Percentiles rank a stretch among this genome's conserved stretches.
Evolutionary conservation across 768 basidiomycete genomes (phyloP).

Genomic region (Collybiopsis luxurians): DNA sequence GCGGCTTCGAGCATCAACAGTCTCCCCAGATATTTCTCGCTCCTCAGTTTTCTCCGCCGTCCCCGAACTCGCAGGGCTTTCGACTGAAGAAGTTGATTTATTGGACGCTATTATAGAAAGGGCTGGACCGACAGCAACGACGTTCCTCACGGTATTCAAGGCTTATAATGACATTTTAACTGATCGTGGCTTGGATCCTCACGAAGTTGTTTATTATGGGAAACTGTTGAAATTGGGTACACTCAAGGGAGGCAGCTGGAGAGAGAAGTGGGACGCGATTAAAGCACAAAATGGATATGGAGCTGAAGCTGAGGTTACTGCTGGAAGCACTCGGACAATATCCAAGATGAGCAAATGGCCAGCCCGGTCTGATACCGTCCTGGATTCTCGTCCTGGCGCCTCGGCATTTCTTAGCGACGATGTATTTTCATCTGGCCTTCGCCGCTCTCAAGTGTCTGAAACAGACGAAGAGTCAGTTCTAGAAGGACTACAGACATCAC

Average conservation of each 20-base stretch:
- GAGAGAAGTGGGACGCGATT: conserved; percentile 74
- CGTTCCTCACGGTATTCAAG: conserved; percentile 79
- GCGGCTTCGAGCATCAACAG: conserved; percentile 12
- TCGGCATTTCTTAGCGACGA: conserved; percentile 19
- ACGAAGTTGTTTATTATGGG: conserved; percentile 79
- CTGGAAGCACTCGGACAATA: not conserved
- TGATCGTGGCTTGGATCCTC: conserved; percentile 72
- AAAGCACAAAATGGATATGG: conserved; percentile 52
- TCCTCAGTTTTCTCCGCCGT: conserved; percentile 34
- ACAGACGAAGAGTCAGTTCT: not conserved
- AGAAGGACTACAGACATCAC: not conserved
- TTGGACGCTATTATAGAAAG: conserved; percentile 73
- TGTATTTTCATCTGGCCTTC: not conserved
- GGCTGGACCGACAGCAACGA: conserved; percentile 65
- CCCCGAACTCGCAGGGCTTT: conserved; percentile 51
- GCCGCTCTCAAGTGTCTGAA: not conserved
- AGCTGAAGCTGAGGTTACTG: not conserved
- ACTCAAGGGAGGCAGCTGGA: conserved; percentile 77
- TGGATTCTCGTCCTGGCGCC: conserved; percentile 16
- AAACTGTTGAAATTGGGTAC: conserved; percentile 83
- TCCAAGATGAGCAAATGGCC: not conserved
- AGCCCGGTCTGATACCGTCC: not conserved
- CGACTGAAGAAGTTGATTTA: conserved; percentile 60
- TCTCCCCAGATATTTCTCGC: conserved; percentile 35
- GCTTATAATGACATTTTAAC: conserved; percentile 79